Evolutionary conservation across 768 basidiomycete species (phyloP), one percentile per base, ranked within the genome.

Genomic region (Suillus subalutaceus): DNA sequence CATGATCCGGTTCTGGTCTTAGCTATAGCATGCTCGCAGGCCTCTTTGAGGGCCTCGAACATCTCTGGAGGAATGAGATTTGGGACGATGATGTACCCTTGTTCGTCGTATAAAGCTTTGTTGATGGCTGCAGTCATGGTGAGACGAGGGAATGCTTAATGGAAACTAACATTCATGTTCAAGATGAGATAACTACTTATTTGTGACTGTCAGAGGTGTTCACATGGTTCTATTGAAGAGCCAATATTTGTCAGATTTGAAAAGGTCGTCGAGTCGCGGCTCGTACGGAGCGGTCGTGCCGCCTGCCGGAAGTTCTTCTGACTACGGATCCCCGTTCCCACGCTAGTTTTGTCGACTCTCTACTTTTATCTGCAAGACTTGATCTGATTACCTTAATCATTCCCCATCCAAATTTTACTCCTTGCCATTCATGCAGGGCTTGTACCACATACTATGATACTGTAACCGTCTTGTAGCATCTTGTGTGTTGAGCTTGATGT

Each of bases 51-150:
- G 2, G 72, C 72, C 2, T 71, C 62, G 62, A 82, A 75, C 38
- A 82, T 75, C 4, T 76, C 73, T 0, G 77, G 72, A 6, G 81
- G 70, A 60, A 92, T 77, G 56, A 93, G 86, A 38, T 78, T 79
- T 0, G 84, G 84, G 3, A 92, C 75, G 57, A 92, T 79, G 35
- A 91, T 87, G 73, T 84, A 93, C 30, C 92, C 92, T 64, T 89
- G 81, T 15, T 80, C 72, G 59, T 90, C 85, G 79, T 91, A 92
- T 7, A 72, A 73, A 10, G 73, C 70, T 73, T 86, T 90, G 63
- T 83, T 59, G 46, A 74, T 52, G 10, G 62, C n/a, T 26, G 35
- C 38, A n/a, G 48, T 30, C 44, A 50, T 38, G n/a, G 16, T 4
- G 13, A 5, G 12, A 20, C 40, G 18, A 32, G 30, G 35, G 26